Conservation (phyloP, 805 yeast species). For the Monosporozyma solicola region DNA sequence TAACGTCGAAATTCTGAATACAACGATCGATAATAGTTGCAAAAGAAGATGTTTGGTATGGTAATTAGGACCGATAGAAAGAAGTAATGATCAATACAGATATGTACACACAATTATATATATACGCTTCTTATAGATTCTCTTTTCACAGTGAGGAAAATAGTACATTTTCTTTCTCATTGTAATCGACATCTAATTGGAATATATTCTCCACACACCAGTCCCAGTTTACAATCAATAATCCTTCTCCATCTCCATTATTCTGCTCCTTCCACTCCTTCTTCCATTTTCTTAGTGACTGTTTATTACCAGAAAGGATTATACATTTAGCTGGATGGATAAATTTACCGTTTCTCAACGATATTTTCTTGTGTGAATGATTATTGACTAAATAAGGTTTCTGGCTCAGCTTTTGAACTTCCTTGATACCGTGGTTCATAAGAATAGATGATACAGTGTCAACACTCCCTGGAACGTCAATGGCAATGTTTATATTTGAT, state of each 20-base stretch:
- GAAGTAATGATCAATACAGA: background rate
- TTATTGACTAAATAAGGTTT: constrained; percentile 31
- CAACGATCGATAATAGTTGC: too few relatives aligned
- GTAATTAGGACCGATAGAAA: background rate
- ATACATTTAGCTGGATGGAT: constrained; percentile 26
- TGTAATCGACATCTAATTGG: constrained; percentile 14
- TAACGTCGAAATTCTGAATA: background rate
- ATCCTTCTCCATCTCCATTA: constrained; percentile 3
- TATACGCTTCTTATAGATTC: background rate
- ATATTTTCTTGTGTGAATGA: background rate
- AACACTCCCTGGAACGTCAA: constrained; percentile 25
- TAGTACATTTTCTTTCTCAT: constrained; percentile 1
- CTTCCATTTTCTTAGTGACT: constrained; percentile 21
- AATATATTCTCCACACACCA: constrained; percentile 28
- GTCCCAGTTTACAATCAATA: constrained; percentile 28
- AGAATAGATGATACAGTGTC: constrained; percentile 21
- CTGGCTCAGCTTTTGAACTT: constrained; percentile 18
- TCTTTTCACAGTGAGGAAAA: constrained; percentile 2
- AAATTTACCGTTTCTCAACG: background rate
- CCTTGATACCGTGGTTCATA: constrained; percentile 21
- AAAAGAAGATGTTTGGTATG: too few relatives aligned
- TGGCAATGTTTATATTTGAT: constrained; percentile 16
- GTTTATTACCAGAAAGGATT: constrained; percentile 39
- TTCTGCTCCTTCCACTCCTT: constrained; percentile 5
- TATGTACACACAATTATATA: background rate